Conservation (phyloP, 2,329 filamentous ascomycete species). For the Nectriaceae sp. region DNA sequence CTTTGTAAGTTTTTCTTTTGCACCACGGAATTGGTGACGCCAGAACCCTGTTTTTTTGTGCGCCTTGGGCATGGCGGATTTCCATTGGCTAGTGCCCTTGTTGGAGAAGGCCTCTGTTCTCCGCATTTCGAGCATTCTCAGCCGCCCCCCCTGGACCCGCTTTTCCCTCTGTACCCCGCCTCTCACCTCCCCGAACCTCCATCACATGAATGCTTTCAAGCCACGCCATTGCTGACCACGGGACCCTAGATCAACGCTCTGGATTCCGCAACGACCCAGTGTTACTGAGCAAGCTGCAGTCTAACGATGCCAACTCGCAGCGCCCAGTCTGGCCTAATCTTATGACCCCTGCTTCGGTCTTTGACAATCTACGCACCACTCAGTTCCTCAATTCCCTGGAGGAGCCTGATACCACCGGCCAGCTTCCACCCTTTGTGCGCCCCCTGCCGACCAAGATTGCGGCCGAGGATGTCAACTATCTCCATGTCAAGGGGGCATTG, state of each 20-base stretch:
- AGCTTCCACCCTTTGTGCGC: constrained; percentile 72
- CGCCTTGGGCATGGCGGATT: constrained; percentile 1
- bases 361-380: constrained; percentile 41
- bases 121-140: constrained; percentile 32
- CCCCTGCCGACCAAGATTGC: constrained; percentile 76
- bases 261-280: constrained; percentile 37
- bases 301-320: constrained; percentile 24
- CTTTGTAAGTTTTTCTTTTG: constrained; percentile 44
- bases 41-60: constrained; percentile 22
- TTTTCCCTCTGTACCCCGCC: constrained; percentile 25
- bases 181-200: constrained; percentile 11
- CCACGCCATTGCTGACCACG: constrained; percentile 33
- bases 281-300: constrained; percentile 32
- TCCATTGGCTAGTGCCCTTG: constrained; percentile 20
- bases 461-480: constrained; percentile 79
- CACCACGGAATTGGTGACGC: constrained; percentile 2
- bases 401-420: constrained; percentile 45
- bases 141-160: constrained; percentile 19
- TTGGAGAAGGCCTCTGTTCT: constrained; percentile 29
- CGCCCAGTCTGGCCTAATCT: constrained; percentile 34
- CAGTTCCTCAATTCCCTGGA: constrained; percentile 51
- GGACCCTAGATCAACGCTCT: constrained; percentile 40
- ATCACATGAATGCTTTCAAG: constrained; percentile 26
- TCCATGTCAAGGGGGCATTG: constrained; percentile 82
- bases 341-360: constrained; percentile 35